These are phyloP conservation scores for Metschnikowia koreensis DNA, from an alignment of 805 yeast species.

Conservation along the genomic window DNA sequence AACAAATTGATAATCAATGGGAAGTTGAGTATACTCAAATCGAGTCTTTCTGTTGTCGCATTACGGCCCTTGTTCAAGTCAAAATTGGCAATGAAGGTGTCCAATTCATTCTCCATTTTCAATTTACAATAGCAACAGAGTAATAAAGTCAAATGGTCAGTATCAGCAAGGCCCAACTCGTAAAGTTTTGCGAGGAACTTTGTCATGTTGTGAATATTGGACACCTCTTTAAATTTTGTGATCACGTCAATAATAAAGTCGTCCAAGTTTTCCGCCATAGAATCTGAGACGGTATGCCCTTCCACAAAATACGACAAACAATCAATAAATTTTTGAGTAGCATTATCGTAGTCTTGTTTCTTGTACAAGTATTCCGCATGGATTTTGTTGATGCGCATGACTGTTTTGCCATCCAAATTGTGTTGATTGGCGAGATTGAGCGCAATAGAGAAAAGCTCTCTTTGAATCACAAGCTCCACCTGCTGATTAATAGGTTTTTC, in stretches of 20 bases:
- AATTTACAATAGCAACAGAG: constrained; percentile 78
- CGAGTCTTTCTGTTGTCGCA: constrained; percentile 7
- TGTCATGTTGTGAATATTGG: constrained; percentile 63
- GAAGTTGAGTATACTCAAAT: constrained; percentile 42
- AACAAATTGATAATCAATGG: constrained; percentile 66
- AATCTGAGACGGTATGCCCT: not conserved
- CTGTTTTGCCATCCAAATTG: constrained; percentile 28
- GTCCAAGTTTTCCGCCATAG: constrained; percentile 20
- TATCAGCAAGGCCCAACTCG: constrained; percentile 53
- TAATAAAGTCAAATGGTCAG: constrained; percentile 79
- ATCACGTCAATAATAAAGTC: constrained; percentile 64
- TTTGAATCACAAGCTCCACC: constrained; percentile 61
- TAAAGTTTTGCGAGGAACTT: constrained; percentile 62
- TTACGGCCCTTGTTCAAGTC: constrained; percentile 22
- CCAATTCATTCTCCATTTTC: constrained; percentile 57
- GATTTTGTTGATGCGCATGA: constrained; percentile 32
- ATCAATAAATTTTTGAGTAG: constrained; percentile 71
- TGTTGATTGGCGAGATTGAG: constrained; percentile 56
- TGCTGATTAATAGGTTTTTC: constrained; percentile 70
- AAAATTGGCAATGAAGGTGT: constrained; percentile 49
- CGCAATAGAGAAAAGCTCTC: constrained; percentile 73
- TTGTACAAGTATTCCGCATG: constrained; percentile 74
- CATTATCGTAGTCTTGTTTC: constrained; percentile 62
- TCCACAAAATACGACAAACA: constrained; percentile 28
- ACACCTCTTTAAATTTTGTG: constrained; percentile 73